Percentiles rank a stretch among this genome's conserved stretches.
These are phyloP conservation scores for Austroboletus novae-zelandiae DNA, from an alignment of 1,284 basidiomycete species.

Conservation along the genomic window DNA sequence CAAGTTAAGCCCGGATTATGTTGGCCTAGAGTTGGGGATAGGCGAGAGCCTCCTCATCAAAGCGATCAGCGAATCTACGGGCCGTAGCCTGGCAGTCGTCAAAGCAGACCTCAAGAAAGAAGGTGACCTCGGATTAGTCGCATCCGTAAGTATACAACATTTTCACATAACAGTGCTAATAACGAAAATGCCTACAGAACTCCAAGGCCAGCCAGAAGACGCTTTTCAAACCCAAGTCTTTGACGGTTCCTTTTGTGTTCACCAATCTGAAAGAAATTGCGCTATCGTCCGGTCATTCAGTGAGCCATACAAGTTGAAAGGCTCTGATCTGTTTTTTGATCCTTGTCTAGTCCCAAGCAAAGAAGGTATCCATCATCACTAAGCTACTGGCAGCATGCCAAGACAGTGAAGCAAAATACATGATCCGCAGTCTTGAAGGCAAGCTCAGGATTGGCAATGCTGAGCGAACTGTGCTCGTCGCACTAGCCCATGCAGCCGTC, in stretches of 20 bases:
- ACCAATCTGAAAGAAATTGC: slow-evolving; percentile 86
- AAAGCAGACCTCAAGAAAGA: slow-evolving; percentile 93
- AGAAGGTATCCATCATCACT: slow-evolving; percentile 95
- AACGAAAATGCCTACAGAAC: slow-evolving; percentile 47
- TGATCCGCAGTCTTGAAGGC: slow-evolving; percentile 93
- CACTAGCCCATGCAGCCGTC: slow-evolving; percentile 84
- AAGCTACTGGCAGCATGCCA: slow-evolving; percentile 92
- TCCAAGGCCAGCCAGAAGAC: slow-evolving; percentile 95
- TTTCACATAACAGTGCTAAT: background rate
- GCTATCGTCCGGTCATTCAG: slow-evolving; percentile 77
- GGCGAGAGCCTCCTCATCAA: slow-evolving; percentile 95
- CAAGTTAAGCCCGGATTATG: slow-evolving; percentile 92
- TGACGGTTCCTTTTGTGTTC: slow-evolving; percentile 90
- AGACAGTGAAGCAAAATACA: slow-evolving; percentile 89
- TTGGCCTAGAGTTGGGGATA: slow-evolving; percentile 94
- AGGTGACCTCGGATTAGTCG: slow-evolving; percentile 94
- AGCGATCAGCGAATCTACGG: slow-evolving; percentile 94
- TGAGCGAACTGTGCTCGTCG: slow-evolving; percentile 88
- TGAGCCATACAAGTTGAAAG: slow-evolving; percentile 33
- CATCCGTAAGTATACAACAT: slow-evolving; percentile 58
- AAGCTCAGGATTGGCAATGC: slow-evolving; percentile 98
- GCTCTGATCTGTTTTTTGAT: background rate
- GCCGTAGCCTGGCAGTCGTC: slow-evolving; percentile 77
- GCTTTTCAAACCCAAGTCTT: slow-evolving; percentile 89
- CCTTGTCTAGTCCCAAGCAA: slow-evolving; percentile 70